Evolutionary conservation across 495 filamentous ascomycete species (phyloP).

Genomic region (Hypoxylon trugodes): DNA sequence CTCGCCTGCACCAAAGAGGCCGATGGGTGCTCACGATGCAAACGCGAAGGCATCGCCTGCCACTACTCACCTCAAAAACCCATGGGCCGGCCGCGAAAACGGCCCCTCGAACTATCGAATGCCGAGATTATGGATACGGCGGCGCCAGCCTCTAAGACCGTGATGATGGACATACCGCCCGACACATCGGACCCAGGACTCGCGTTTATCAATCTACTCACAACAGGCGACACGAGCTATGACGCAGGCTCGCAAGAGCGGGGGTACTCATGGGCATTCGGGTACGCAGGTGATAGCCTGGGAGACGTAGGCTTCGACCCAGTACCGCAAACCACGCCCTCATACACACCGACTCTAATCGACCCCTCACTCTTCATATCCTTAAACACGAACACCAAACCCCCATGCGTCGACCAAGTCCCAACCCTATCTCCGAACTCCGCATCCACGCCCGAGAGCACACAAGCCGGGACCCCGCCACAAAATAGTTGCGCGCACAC

Average conservation of each 20-base stretch:
- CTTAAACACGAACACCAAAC: background rate
- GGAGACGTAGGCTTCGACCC: slow-evolving; percentile 37
- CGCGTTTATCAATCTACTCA: slow-evolving; percentile 30
- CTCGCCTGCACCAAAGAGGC: slow-evolving; percentile 68
- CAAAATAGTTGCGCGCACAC: slow-evolving; percentile 57
- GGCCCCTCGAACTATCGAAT: slow-evolving; percentile 51
- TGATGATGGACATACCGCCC: slow-evolving; percentile 35
- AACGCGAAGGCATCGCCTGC: slow-evolving; percentile 61
- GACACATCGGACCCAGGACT: slow-evolving; percentile 36
- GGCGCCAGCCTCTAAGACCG: slow-evolving; percentile 31
- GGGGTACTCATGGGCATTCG: slow-evolving; percentile 27
- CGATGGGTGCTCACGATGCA: slow-evolving; percentile 65
- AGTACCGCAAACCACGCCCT: slow-evolving; percentile 15
- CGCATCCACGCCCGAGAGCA: slow-evolving; percentile 35
- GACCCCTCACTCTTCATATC: slow-evolving; percentile 40
- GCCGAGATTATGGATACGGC: slow-evolving; percentile 12
- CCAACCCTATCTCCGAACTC: slow-evolving; percentile 38
- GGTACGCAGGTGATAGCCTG: slow-evolving; percentile 26
- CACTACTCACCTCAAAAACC: slow-evolving; percentile 68
- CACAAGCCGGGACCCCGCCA: background rate
- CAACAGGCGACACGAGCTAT: slow-evolving; percentile 20
- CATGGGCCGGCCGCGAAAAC: slow-evolving; percentile 69
- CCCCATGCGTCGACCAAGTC: slow-evolving; percentile 26
- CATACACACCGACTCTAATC: slow-evolving; percentile 30
- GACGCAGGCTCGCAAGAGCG: slow-evolving; percentile 16